phyloP scores from a whole-genome alignment of 768 basidiomycete species.

The Xerocomellus chrysenteron region DNA sequence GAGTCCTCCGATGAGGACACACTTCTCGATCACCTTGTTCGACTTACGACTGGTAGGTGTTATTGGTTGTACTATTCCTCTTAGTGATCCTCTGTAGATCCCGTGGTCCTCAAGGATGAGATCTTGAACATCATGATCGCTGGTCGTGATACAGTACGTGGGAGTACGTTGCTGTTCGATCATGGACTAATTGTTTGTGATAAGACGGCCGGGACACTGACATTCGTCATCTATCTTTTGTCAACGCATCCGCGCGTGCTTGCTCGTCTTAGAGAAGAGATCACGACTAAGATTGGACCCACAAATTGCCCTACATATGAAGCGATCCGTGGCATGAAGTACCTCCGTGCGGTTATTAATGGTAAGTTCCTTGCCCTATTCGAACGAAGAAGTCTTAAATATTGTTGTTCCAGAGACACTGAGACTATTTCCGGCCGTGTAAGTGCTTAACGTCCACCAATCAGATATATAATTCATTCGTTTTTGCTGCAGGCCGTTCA shows the following conservation, averaged over 20 bases:
- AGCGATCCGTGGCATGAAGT: conserved; percentile 61
- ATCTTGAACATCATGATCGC: conserved; percentile 36
- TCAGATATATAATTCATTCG: not conserved
- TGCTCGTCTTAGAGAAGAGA: conserved; percentile 51
- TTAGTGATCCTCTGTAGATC: conserved; percentile 18
- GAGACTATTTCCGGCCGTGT: conserved; percentile 55
- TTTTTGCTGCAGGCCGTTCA: conserved; percentile 40
- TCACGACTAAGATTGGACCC: conserved; percentile 51
- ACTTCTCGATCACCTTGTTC: conserved; percentile 55
- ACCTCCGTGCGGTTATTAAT: conserved; percentile 62
- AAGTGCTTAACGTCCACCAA: not conserved
- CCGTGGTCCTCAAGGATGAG: conserved; percentile 31
- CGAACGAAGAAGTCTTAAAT: not conserved
- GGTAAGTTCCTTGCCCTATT: conserved; percentile 33
- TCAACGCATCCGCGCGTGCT: conserved; percentile 49
- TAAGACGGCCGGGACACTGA: conserved; percentile 40
- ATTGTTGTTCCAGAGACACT: conserved; percentile 43
- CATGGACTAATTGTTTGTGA: conserved; percentile 15
- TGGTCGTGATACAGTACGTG: conserved; percentile 27
- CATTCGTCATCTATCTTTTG: conserved; percentile 43
- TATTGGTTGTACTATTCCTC: conserved; percentile 22
- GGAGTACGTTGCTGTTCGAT: no score
- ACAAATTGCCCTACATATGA: conserved; percentile 49
- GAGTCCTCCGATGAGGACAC: conserved; percentile 42
- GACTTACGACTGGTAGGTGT: conserved; percentile 29